Percentiles rank a stretch among this genome's conserved stretches.
Evolutionary conservation across 129 eudicot genomes (phyloP).

Genomic region (Saussurea involucrata): DNA sequence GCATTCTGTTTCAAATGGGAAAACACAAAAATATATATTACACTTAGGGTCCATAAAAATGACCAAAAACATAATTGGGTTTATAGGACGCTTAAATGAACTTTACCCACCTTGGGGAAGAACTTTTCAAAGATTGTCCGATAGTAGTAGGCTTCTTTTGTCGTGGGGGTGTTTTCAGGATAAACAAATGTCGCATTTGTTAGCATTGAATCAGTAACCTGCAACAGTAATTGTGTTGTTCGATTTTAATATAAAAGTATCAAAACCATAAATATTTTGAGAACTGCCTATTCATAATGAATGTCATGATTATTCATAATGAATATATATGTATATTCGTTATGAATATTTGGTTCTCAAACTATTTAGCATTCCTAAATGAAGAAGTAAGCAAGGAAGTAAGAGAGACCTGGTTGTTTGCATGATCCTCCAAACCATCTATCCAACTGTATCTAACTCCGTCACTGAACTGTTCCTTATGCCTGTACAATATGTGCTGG

Average conservation of each 20-base stretch:
- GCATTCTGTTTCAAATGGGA: constrained; percentile 52
- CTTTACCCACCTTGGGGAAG: constrained; percentile 78
- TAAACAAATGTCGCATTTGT: constrained; percentile 80
- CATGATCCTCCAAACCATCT: constrained; percentile 93
- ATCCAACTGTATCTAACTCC: constrained; percentile 99
- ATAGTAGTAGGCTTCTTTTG: constrained; percentile 92
- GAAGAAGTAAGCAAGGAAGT: too few relatives aligned
- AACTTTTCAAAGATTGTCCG: constrained; percentile 83
- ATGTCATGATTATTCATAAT: not conserved
- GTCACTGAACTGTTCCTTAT: constrained; percentile 99
- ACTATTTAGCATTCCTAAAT: not conserved
- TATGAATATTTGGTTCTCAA: not conserved
- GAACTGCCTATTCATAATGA: not conserved
- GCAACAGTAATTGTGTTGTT: constrained; percentile 16
- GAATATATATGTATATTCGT: not conserved
- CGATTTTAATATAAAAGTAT: not conserved
- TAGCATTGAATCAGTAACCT: constrained; percentile 95
- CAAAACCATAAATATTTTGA: not conserved
- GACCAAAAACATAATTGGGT: not conserved
- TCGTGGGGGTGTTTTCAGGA: constrained; percentile 94
- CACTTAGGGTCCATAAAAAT: not conserved
- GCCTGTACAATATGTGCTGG: constrained; percentile 95
- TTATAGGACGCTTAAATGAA: not conserved
- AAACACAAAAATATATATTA: not conserved
- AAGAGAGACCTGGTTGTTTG: constrained; percentile 54